Evolutionary conservation across 495 filamentous ascomycete genomes (phyloP), one percentile per base, ranked within the genome.

Genomic region (Paragyromitra xinjiangensis): DNA sequence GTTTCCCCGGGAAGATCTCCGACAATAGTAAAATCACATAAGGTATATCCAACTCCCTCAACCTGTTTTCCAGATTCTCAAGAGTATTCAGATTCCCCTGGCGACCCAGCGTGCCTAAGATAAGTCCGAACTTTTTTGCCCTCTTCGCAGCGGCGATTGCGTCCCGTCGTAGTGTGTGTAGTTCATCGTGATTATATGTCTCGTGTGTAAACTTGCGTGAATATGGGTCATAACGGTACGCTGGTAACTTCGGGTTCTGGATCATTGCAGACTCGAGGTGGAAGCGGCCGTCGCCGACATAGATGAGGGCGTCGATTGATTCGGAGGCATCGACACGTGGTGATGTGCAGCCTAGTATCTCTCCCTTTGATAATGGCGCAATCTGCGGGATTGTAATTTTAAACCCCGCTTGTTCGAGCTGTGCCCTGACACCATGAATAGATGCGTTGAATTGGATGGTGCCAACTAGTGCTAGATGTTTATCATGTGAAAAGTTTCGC

Each of bases 371-470:
- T 2, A 99, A 84, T 0, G 95, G 95, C n/a, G 90, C 89, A 69
- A 97, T 97, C 81, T 98, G 96, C 0, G 95, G 95, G 53, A 98
- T 91, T 37, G 96, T 78, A 11, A 97, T 88, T 29, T 86, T 88
- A 87, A 92, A 98, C 29, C 96, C 96, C 5, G 91, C 90, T 44
- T 88, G 88, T 71, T 97, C 92, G 6, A 99, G 87, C 0, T 89
- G 86, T 8, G 91, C 86, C 68, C 89, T 89, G 9, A 95, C 87
- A 16, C 90, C 91, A 84, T 99, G 95, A 37, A 99, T 90, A 0
- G 95, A 97, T 6, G 93, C 92, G 84, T 99, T 99, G 87, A 99
- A 99, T 81, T 99, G 95, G 73, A 99, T 99, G 4, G 95, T 99
- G 16, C 95, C 95, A 0, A 99, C 94, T 72, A 97, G 88, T 4